These are phyloP conservation scores for Marsdenia floribunda DNA, from an alignment of 257 asterid species.

Conservation along the genomic window DNA sequence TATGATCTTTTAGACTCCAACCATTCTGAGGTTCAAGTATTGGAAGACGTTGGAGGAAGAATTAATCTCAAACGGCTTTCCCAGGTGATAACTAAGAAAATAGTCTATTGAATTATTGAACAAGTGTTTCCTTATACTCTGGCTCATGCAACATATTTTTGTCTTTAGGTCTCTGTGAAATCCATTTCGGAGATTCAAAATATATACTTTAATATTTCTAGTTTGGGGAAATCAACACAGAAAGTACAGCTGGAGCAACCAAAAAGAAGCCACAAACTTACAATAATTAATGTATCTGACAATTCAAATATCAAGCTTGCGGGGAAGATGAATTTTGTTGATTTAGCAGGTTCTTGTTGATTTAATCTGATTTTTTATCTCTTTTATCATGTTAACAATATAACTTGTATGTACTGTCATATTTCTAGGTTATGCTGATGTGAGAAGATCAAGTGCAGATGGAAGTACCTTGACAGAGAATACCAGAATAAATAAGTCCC, in stretches of 20 bases:
- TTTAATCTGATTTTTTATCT: not conserved
- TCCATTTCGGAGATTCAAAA: slow-evolving; percentile 44
- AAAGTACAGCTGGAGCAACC: slow-evolving; percentile 34
- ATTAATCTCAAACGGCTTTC: slow-evolving; percentile 78
- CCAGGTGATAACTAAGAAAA: slow-evolving; percentile 37
- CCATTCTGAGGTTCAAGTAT: slow-evolving; percentile 48
- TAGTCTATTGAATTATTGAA: not conserved
- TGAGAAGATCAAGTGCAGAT: slow-evolving; percentile 50
- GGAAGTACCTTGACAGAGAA: slow-evolving; percentile 47
- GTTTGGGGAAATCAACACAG: slow-evolving; percentile 26
- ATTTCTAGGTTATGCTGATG: slow-evolving; percentile 69
- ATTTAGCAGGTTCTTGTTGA: slow-evolving; percentile 62
- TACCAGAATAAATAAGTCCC: slow-evolving; percentile 51
- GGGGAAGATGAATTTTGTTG: slow-evolving; percentile 73
- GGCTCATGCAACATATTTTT: slow-evolving; percentile 12
- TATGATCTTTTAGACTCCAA: slow-evolving; percentile 63
- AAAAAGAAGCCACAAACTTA: slow-evolving; percentile 55
- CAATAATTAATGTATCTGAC: slow-evolving; percentile 49
- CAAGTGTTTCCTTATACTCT: not conserved
- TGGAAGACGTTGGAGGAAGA: slow-evolving; percentile 66
- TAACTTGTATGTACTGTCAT: slow-evolving; percentile 8
- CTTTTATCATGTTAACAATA: not conserved
- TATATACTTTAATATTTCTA: slow-evolving; percentile 29
- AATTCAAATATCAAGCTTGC: slow-evolving; percentile 28
- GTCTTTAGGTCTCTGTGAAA: slow-evolving; percentile 47